Base-by-base conservation (phyloP, 345 rosid genomes). In the Boechera retrofracta region DNA sequence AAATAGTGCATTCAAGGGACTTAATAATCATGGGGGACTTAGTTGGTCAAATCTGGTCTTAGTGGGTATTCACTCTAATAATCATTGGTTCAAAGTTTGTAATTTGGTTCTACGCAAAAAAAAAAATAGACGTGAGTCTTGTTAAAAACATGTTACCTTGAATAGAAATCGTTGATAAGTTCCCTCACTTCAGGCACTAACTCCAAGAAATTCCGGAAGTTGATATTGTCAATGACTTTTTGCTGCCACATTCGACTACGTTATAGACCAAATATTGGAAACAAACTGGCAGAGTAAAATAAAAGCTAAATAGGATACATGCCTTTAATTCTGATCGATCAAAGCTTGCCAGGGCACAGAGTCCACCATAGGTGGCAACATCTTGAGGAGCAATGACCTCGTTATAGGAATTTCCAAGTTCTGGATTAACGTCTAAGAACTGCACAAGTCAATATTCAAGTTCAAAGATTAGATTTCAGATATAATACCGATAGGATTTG, bases 361-460 rank as follows among this genome's bases (percentile, higher is more conserved):
- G 95, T 53, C 99, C 99, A 29, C 99, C 99, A 45, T 93, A 96
- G 10, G 95, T 96, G 36, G 99, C 99, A 80, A 96, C 89, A 81
- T 93, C 99, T 86, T 96, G 99, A 74, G 99, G 80, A 59, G 99
- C 99, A 89, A 96, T 90, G 42, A 93, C 97, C 76, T 93, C 97
- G 70, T 80, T 91, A 76, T 91, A 96, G 38, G 88, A 81, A 82
- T 75, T 93, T 73, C 95, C 97, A 70, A 93, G 83, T 66, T 93
- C 99, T 59, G 93, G 98, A 73, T 89, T 89, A 48, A 91, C 96
- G 78, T 96, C 98, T 83, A 96, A 81, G 79, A 96, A 93, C 99
- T 96, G 87, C 82, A 86, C 6, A 59, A 69, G 29, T 45, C 36
- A 49, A 45, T 32, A 66, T 45, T 38, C 60, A 52, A 51, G 5